Base-by-base conservation (phyloP, 306 rosid species). In the Luffa aegyptiaca region DNA sequence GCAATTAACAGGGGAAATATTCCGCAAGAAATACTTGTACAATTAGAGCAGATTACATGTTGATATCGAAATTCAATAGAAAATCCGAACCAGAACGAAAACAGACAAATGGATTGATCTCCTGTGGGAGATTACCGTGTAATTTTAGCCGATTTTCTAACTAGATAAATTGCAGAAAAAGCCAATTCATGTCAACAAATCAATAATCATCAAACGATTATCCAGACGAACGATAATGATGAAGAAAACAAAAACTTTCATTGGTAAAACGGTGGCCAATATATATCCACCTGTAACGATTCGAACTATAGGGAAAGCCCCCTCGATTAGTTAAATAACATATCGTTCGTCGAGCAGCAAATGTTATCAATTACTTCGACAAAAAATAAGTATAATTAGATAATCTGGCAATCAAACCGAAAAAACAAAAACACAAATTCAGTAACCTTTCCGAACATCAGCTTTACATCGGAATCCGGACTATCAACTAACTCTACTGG, bases 401-500 rank as follows among this genome's bases (percentile, higher is more conserved):
- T 5, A 35, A 49, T 73, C 61, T 8, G 45, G 16, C 41, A 49
- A 17, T 16, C 61, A 3, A 73, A 3, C n/a, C 39, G 61, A 46
- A 65, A 31, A 5, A 72, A 26, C 31, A 4, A 36, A 51, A 39
- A 36, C 79, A 5, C 79, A 1, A 75, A 75, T 52, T 17, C 45
- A 31, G 53, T 42, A 69, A 51, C 78, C 77, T 46, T 72, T 72
- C 62, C 4, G 35, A 33, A 33, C 44, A 74, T 74, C 42, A 17
- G 64, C 63, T 75, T 35, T 75, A 75, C 79, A 75, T n/a, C 26
- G 44, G 17, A 75, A 44, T 37, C 39, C 59, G 1, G 62, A 75
- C 71, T 51, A 58, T 49, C 72, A 61, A 84, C 65, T 79, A 46
- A 78, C 75, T 78, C 76, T 84, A 81, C 84, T 70, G 80, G 93